phyloP scores from a whole-genome alignment of 148 eudicot genomes.

The Spergularia marina region DNA sequence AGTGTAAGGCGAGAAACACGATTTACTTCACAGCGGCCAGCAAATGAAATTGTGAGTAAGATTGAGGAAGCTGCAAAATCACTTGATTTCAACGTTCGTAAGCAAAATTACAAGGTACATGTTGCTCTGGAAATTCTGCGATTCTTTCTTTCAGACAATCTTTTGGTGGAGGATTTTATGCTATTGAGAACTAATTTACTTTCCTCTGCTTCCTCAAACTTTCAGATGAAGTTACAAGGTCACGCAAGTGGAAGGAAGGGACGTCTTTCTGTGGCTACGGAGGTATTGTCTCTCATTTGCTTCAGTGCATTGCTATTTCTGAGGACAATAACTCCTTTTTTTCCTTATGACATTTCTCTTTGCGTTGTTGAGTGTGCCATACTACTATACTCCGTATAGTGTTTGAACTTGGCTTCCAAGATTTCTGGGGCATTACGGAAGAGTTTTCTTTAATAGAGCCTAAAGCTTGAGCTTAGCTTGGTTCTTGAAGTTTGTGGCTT shows the following conservation, averaged over 20 bases:
- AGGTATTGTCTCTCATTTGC: slow-evolving; percentile 43
- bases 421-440: background rate
- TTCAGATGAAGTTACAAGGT: slow-evolving; percentile 87
- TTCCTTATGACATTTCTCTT: background rate
- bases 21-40: slow-evolving; percentile 73
- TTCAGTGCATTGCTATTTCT: background rate
- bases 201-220: background rate
- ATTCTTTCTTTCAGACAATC: background rate
- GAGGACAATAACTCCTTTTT: background rate
- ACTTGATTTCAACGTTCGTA: slow-evolving; percentile 76
- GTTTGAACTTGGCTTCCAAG: background rate
- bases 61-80: slow-evolving; percentile 93
- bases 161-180: too few relatives aligned
- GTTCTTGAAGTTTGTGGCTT: slow-evolving; percentile 5
- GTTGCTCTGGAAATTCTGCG: background rate
- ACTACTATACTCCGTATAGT: background rate
- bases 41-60: slow-evolving; percentile 81
- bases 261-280: slow-evolving; percentile 89
- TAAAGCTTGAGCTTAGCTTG: background rate
- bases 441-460: background rate
- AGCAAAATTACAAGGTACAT: slow-evolving; percentile 73
- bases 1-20: slow-evolving; percentile 68
- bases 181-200: background rate
- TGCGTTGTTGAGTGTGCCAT: background rate
- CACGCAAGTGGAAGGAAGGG: slow-evolving; percentile 91